Percentiles rank a stretch among this genome's conserved stretches.
These are phyloP conservation scores for Aspergillus flavus DNA, from an alignment of 2,329 filamentous ascomycete species.

Conservation along the genomic window DNA sequence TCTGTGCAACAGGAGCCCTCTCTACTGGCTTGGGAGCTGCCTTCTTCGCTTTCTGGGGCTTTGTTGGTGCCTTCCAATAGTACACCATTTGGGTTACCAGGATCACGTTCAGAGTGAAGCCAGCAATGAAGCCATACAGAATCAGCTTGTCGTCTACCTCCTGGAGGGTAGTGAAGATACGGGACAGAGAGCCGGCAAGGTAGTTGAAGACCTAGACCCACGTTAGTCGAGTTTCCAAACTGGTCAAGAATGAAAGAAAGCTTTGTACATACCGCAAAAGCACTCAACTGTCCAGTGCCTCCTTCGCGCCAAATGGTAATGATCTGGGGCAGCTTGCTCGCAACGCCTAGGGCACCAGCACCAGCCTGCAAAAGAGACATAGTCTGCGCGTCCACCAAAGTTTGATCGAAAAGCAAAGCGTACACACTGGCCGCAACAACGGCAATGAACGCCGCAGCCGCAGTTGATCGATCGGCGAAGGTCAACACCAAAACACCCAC, in stretches of 20 bases:
- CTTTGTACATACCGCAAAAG: slow-evolving; percentile 76
- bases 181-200: slow-evolving; percentile 84
- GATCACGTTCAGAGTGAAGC: slow-evolving; percentile 85
- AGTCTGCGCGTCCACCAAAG: slow-evolving; percentile 65
- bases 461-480: slow-evolving; percentile 69
- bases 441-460: slow-evolving; percentile 77
- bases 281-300: slow-evolving; percentile 91
- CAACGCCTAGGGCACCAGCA: slow-evolving; percentile 78
- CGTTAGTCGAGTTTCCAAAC: slow-evolving; percentile 2
- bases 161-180: slow-evolving; percentile 96
- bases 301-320: slow-evolving; percentile 80
- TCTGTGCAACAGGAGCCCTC: slow-evolving; percentile 36
- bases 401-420: slow-evolving; percentile 67
- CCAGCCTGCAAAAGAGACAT: slow-evolving; percentile 80
- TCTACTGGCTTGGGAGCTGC: slow-evolving; percentile 25
- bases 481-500: slow-evolving; percentile 85
- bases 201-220: slow-evolving; percentile 88
- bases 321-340: slow-evolving; percentile 94
- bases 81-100: slow-evolving; percentile 89
- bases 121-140: slow-evolving; percentile 89
- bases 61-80: slow-evolving; percentile 78
- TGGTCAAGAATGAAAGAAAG: background rate
- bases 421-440: slow-evolving; percentile 70
- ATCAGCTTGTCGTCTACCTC: slow-evolving; percentile 97
- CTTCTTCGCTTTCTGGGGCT: slow-evolving; percentile 37